These are phyloP conservation scores for Clavispora carvajalis DNA, from an alignment of 805 yeast species.

Conservation along the genomic window DNA sequence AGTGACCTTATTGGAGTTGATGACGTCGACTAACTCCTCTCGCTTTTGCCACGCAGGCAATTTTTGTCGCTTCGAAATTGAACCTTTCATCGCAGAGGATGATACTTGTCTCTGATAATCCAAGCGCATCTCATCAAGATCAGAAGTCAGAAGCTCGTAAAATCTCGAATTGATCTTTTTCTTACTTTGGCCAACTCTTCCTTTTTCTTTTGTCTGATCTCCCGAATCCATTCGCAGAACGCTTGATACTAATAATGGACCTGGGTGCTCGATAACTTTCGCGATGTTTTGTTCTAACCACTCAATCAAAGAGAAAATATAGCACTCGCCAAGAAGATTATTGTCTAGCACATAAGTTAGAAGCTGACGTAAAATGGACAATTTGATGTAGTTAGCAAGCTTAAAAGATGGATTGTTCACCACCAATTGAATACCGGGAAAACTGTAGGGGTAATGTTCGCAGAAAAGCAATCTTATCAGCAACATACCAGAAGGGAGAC, in stretches of 20 bases:
- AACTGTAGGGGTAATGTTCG: conserved; percentile 51
- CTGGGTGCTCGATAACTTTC: conserved; percentile 65
- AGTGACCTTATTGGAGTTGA: conserved; percentile 58
- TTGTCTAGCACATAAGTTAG: conserved; percentile 38
- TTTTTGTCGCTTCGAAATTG: conserved; percentile 41
- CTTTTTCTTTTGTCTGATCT: neutral
- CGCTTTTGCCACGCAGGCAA: conserved; percentile 85
- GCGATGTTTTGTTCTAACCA: conserved; percentile 68
- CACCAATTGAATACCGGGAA: conserved; percentile 63
- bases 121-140: conserved; percentile 1
- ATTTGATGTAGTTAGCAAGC: conserved; percentile 66
- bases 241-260: conserved; percentile 41
- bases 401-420: conserved; percentile 40
- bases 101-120: conserved; percentile 3
- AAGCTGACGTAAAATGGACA: conserved; percentile 48
- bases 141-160: conserved; percentile 1
- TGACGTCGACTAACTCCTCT: conserved; percentile 48
- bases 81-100: conserved; percentile 25
- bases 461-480: conserved; percentile 24
- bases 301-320: conserved; percentile 63
- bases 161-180: neutral
- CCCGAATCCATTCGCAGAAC: conserved; percentile 6
- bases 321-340: conserved; percentile 60
- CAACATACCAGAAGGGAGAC: conserved; percentile 7
- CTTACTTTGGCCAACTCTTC: neutral